phyloP scores from a whole-genome alignment of 768 basidiomycete species.

The Tylopilus sp. region DNA sequence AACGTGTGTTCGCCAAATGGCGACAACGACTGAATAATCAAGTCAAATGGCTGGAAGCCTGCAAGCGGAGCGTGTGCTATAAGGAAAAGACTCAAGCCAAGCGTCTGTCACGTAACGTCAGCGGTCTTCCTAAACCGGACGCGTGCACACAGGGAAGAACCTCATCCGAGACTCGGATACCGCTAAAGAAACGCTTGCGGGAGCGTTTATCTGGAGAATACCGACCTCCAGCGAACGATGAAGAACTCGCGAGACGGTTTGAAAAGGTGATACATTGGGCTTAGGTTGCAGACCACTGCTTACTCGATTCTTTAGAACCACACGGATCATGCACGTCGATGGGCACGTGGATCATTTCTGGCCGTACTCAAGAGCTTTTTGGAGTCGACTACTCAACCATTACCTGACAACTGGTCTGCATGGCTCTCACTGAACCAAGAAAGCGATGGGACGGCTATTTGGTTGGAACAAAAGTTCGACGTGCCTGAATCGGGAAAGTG shows the following conservation, averaged over 20 bases:
- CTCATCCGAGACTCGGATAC: slow-evolving; percentile 19
- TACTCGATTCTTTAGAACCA: slow-evolving; percentile 51
- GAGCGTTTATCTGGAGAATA: slow-evolving; percentile 42
- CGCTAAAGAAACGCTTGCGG: slow-evolving; percentile 30
- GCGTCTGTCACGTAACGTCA: slow-evolving; percentile 29
- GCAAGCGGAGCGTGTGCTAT: slow-evolving; percentile 57
- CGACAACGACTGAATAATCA: slow-evolving; percentile 41
- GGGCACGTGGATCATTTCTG: slow-evolving; percentile 73
- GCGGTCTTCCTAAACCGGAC: slow-evolving; percentile 11
- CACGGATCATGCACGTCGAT: slow-evolving; percentile 65
- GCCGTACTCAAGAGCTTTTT: slow-evolving; percentile 33
- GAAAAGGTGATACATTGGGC: slow-evolving; percentile 50
- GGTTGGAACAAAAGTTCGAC: slow-evolving; percentile 75
- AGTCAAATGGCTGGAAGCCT: slow-evolving; percentile 60
- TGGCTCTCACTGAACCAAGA: slow-evolving; percentile 78
- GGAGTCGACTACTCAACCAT: slow-evolving; percentile 30
- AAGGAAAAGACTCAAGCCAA: slow-evolving; percentile 44
- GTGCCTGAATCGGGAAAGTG: slow-evolving; percentile 62
- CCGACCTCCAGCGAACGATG: slow-evolving; percentile 54
- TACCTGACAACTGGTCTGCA: slow-evolving; percentile 49
- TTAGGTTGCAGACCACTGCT: not conserved
- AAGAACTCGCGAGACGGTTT: slow-evolving; percentile 60
- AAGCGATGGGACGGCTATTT: slow-evolving; percentile 73
- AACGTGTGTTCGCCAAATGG: slow-evolving; percentile 45
- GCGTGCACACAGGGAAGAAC: slow-evolving; percentile 19